Conservation (phyloP, 2,329 filamentous ascomycete species). For the Curvularia eragrostidis region DNA sequence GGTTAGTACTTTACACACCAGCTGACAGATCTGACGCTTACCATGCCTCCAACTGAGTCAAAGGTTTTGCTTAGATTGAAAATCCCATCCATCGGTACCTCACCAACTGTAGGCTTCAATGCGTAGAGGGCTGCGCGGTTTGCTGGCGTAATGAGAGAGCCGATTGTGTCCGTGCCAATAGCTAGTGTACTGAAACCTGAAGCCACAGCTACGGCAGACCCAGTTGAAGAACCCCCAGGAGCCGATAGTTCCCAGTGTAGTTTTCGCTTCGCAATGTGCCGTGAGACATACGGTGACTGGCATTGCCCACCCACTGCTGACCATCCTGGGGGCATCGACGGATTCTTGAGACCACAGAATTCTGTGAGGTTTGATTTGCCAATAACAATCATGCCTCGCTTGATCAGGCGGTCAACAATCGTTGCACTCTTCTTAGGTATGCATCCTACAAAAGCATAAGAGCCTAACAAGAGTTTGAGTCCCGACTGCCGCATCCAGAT, state of each 20-base stretch:
- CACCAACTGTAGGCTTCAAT: conserved; percentile 48
- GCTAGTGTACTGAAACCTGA: conserved; percentile 52
- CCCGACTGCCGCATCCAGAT: not conserved
- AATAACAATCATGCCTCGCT: conserved; percentile 52
- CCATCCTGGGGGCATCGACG: conserved; percentile 50
- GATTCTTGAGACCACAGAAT: conserved; percentile 47
- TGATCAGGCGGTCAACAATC: conserved; percentile 48
- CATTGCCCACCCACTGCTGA: conserved; percentile 51
- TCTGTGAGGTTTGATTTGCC: conserved; percentile 54
- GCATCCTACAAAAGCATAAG: conserved; percentile 49
- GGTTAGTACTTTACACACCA: conserved; percentile 7
- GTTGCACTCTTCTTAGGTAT: conserved; percentile 48
- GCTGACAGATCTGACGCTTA: conserved; percentile 14
- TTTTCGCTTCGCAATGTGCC: conserved; percentile 48
- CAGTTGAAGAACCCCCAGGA: conserved; percentile 47
- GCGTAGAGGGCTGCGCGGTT: conserved; percentile 51
- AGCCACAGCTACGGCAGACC: conserved; percentile 50
- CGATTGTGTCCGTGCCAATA: conserved; percentile 51
- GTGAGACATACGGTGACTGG: conserved; percentile 49
- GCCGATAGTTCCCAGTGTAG: conserved; percentile 49
- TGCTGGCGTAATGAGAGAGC: conserved; percentile 51
- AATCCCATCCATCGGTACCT: conserved; percentile 47
- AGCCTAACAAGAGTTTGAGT: conserved; percentile 28
- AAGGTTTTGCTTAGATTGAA: conserved; percentile 46
- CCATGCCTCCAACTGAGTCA: conserved; percentile 45